These are phyloP conservation scores for Craspedostauros australis DNA, from an alignment of 108 stramenopile genomes.

Conservation along the genomic window DNA sequence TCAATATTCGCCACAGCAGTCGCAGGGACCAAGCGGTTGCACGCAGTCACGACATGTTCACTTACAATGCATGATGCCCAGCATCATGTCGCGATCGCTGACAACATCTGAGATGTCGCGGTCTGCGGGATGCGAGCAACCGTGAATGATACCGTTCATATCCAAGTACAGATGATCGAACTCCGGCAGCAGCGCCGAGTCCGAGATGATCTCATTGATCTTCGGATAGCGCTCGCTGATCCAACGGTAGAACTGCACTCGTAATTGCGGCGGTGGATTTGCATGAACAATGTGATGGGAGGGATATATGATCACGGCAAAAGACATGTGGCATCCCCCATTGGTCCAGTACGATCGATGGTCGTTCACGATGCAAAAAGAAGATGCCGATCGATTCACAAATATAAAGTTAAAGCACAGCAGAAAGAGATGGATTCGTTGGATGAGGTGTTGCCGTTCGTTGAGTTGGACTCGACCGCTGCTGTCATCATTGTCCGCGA, in stretches of 20 bases:
- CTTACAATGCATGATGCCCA: constrained; percentile 92
- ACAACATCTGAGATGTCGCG: constrained; percentile 85
- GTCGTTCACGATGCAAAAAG: too few species aligned
- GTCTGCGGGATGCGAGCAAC: constrained; percentile 90
- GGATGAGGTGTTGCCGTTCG: too few species aligned
- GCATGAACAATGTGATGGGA: too few species aligned
- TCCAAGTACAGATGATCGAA: constrained; percentile 97
- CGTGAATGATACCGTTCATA: constrained; percentile 99
- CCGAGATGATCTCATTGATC: constrained; percentile 96
- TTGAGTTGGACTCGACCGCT: too few species aligned
- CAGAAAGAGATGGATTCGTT: too few species aligned
- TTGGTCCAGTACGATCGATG: too few species aligned
- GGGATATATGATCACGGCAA: too few species aligned
- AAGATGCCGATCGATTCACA: too few species aligned
- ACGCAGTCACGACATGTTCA: constrained; percentile 1
- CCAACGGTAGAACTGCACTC: constrained; percentile 98
- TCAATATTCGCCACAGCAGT: not conserved
- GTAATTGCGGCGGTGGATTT: too few species aligned
- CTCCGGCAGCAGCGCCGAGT: constrained; percentile 79
- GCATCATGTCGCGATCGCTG: constrained; percentile 91
- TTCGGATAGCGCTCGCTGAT: constrained; percentile 98
- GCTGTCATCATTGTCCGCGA: too few species aligned
- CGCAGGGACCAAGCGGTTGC: not conserved
- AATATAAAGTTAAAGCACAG: too few species aligned
- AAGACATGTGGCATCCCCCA: too few species aligned